These are phyloP conservation scores for Ogataea pini DNA, from an alignment of 805 yeast species.

Conservation along the genomic window DNA sequence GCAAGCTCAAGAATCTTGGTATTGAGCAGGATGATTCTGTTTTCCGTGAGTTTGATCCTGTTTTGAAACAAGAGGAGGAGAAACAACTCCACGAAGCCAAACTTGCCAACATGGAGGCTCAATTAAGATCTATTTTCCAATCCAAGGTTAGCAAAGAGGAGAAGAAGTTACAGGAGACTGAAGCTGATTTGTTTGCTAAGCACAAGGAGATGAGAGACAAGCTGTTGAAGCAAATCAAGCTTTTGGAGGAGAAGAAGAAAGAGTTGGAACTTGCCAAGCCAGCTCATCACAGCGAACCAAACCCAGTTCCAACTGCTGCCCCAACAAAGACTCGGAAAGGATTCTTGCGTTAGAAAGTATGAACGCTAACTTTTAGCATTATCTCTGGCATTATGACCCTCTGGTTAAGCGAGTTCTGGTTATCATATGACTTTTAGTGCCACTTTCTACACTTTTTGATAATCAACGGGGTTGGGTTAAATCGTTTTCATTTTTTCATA, in stretches of 20 bases:
- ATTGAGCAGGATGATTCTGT: slow-evolving; percentile 89
- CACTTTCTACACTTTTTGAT: slow-evolving; percentile 10
- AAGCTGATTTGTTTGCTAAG: slow-evolving; percentile 91
- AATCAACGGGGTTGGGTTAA: slow-evolving; percentile 15
- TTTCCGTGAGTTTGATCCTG: slow-evolving; percentile 94
- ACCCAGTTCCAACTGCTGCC: slow-evolving; percentile 38
- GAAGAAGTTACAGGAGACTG: slow-evolving; percentile 93
- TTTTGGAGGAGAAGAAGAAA: slow-evolving; percentile 87
- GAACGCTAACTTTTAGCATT: slow-evolving; percentile 6
- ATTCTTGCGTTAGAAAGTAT: slow-evolving; percentile 55
- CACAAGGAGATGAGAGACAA: slow-evolving; percentile 98
- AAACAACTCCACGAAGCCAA: slow-evolving; percentile 90
- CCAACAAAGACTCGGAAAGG: slow-evolving; percentile 74
- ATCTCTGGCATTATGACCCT: slow-evolving; percentile 6
- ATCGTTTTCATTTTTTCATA: slow-evolving; percentile 10
- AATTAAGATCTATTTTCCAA: slow-evolving; percentile 95
- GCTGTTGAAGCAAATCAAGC: slow-evolving; percentile 80
- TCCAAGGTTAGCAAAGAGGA: slow-evolving; percentile 96
- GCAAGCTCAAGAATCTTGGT: slow-evolving; percentile 77
- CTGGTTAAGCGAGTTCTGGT: slow-evolving; percentile 7
- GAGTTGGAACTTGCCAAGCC: slow-evolving; percentile 66
- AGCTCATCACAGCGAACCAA: slow-evolving; percentile 44
- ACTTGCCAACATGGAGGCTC: slow-evolving; percentile 89
- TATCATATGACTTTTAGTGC: slow-evolving; percentile 5
- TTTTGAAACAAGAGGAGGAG: slow-evolving; percentile 90